Base-by-base conservation (phyloP, 257 asterid species). In the Nicotiana paniculata region DNA sequence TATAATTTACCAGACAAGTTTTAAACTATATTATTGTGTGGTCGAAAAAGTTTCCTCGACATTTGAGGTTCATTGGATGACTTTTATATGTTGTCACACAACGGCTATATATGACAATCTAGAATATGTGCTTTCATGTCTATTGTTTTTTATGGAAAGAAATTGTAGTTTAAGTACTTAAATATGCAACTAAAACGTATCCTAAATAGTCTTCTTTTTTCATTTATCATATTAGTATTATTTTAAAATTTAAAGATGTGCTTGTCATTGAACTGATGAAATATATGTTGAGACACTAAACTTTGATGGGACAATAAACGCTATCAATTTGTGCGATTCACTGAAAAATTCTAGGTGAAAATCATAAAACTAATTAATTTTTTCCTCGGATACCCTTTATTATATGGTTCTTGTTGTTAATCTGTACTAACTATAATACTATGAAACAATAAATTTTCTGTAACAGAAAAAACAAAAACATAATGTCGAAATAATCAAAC, bases 51-150 rank as follows among this genome's bases (percentile, higher is more conserved):
- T 24, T 1, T 72, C 59, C 12, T 59, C 61, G 82, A 79, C 57
- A 16, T 32, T 67, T 67, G 54, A 66, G 62, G 57, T 69, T 69
- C 3, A 39, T 39, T 69, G 77, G 32, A 72, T 21, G 32, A 72
- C 21, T 43, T 72, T 72, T 12, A 21, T 46, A 46, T 24, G 59
- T 24, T 10, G 57, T 11, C 37, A 6, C 18, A n/a, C 26, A 59
- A 69, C 65, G 84, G 18, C n/a, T 81, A 51, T 72, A 66, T 63
- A 53, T 21, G 55, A n/a, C 78, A 81, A 30, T 66, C 46, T 81
- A 58, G 54, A 13, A 72, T 46, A 72, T 46, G 35, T 7, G 17
- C 53, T 43, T 21, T 70, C 33, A 43, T 21, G 35, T 21, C 48
- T 43, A 21, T 5, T 57, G 2, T 57, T 57, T 54, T 15, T 54